Evolutionary conservation across 805 yeast species (phyloP).

Genomic region (Spathaspora passalidarum): DNA sequence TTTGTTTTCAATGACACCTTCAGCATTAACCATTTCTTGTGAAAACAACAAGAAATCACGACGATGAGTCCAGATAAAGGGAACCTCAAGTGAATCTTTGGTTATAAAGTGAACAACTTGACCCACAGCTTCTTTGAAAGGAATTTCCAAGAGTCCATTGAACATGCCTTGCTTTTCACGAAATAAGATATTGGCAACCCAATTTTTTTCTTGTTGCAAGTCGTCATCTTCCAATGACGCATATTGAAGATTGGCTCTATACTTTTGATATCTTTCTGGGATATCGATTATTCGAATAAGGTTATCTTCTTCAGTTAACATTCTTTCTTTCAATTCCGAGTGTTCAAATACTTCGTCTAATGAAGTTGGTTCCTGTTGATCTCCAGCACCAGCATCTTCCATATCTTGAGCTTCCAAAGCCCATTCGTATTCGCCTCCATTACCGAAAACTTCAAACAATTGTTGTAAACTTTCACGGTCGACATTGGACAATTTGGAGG

Average conservation of each 20-base stretch:
- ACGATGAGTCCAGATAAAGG: conserved; percentile 93
- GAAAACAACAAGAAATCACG: conserved; percentile 78
- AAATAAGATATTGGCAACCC: conserved; percentile 70
- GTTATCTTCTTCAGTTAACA: conserved; percentile 92
- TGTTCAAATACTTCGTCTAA: conserved; percentile 92
- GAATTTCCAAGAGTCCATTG: conserved; percentile 37
- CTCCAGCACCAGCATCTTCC: conserved; percentile 52
- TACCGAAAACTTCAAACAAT: conserved; percentile 92
- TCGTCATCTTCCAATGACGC: conserved; percentile 71
- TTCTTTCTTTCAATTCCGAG: conserved; percentile 83
- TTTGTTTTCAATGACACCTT: conserved; percentile 29
- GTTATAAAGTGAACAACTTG: conserved; percentile 69
- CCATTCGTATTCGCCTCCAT: conserved; percentile 97
- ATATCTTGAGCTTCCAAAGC: conserved; percentile 86
- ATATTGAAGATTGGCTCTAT: conserved; percentile 63
- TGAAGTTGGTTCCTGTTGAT: conserved; percentile 55
- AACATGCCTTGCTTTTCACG: conserved; percentile 52
- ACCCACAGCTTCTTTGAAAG: conserved; percentile 68
- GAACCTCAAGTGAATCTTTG: conserved; percentile 82
- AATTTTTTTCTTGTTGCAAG: conserved; percentile 66
- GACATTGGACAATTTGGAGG: conserved; percentile 57
- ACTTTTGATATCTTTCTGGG: conserved; percentile 87
- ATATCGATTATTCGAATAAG: conserved; percentile 79
- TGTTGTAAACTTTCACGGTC: conserved; percentile 92
- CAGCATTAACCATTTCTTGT: conserved; percentile 40